Evolutionary conservation across 495 filamentous ascomycete species (phyloP).

Genomic region (Tetracladium setigerum): DNA sequence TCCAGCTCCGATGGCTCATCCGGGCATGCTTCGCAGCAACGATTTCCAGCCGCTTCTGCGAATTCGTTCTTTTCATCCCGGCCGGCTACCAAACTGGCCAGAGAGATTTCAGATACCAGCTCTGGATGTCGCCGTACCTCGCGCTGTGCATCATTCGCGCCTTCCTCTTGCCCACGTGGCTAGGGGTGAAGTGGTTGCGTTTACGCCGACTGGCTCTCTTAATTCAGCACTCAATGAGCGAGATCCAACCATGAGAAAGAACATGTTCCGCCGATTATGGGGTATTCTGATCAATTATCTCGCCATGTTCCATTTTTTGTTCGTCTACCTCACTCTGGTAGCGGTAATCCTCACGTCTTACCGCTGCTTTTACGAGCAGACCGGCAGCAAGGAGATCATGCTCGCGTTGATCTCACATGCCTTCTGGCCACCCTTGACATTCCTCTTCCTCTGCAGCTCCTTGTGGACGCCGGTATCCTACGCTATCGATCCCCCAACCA

Average conservation of each 20-base stretch:
- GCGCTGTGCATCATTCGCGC: slow-evolving; percentile 34
- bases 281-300: slow-evolving; percentile 4
- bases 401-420: slow-evolving; percentile 35
- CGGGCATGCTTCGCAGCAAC: slow-evolving; percentile 32
- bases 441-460: slow-evolving; percentile 28
- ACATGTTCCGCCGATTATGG: slow-evolving; percentile 1
- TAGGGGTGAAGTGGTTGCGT: slow-evolving; percentile 5
- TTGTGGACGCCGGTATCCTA: slow-evolving; percentile 31
- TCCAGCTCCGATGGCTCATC: slow-evolving; percentile 38
- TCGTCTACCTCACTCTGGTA: slow-evolving; percentile 34
- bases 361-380: slow-evolving; percentile 27
- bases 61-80: slow-evolving; percentile 34
- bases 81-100: slow-evolving; percentile 37
- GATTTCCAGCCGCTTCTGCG: slow-evolving; percentile 31
- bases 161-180: slow-evolving; percentile 38
- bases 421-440: slow-evolving; percentile 37
- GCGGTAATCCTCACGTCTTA: slow-evolving; percentile 30
- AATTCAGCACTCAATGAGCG: slow-evolving; percentile 12
- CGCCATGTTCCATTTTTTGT: slow-evolving; percentile 15
- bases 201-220: slow-evolving; percentile 11
- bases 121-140: slow-evolving; percentile 41
- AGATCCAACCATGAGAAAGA: not conserved
- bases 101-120: slow-evolving; percentile 30
- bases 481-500: slow-evolving; percentile 32
- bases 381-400: slow-evolving; percentile 23